These are phyloP conservation scores for Teratosphaeria destructans DNA, from an alignment of 2,329 filamentous ascomycete genomes.

Conservation along the genomic window DNA sequence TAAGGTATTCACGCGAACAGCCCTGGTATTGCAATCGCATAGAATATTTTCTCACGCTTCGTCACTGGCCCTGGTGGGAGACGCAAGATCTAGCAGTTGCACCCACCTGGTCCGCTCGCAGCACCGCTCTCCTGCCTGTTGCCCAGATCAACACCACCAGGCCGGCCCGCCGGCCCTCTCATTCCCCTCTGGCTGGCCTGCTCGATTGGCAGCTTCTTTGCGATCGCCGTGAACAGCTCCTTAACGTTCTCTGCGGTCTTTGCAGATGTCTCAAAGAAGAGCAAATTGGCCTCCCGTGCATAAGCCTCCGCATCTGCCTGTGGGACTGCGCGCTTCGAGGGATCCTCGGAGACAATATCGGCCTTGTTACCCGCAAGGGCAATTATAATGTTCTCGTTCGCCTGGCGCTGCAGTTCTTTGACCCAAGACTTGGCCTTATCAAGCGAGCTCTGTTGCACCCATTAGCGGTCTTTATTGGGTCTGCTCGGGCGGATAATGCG, in stretches of 20 bases:
- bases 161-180: constrained; percentile 46
- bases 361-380: constrained; percentile 96
- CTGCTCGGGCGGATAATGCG: constrained; percentile 7
- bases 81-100: constrained; percentile 46
- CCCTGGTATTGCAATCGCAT: not conserved
- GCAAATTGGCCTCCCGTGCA: constrained; percentile 78
- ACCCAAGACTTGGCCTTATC: constrained; percentile 99
- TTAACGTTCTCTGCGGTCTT: constrained; percentile 95
- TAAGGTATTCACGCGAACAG: not conserved
- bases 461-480: constrained; percentile 10
- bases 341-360: constrained; percentile 86
- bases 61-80: not conserved
- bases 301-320: constrained; percentile 91
- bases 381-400: constrained; percentile 99
- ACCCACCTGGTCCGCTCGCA: constrained; percentile 46
- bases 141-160: constrained; percentile 57
- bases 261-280: constrained; percentile 98
- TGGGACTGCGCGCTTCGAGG: constrained; percentile 86
- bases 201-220: constrained; percentile 93
- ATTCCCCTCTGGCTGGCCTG: constrained; percentile 87
- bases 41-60: not conserved
- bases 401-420: constrained; percentile 95
- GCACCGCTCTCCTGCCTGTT: constrained; percentile 52
- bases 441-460: constrained; percentile 61
- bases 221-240: constrained; percentile 93